Base-by-base conservation (phyloP, 2,329 filamentous ascomycete species). In the Fusarium sp. region DNA sequence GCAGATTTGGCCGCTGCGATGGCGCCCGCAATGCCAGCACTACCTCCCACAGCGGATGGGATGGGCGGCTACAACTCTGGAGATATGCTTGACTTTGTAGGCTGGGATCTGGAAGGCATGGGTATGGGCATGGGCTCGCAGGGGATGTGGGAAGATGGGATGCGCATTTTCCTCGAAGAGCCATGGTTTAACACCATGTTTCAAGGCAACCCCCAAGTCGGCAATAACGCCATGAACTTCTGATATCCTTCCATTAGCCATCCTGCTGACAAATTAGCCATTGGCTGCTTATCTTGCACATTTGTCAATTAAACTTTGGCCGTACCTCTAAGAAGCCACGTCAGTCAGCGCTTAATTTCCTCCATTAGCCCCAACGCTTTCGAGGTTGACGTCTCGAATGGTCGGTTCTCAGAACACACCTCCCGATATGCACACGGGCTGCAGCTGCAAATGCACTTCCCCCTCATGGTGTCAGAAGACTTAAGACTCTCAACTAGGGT, bases 151-250 rank as follows among this genome's bases (percentile, higher is more conserved):
- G 78, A 79, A 64, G 78, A 81, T 18, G 79, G 79, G 12, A 76
- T 81, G 54, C 76, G 78, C 37, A 80, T 80, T 65, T 76, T 81
- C 55, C 75, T 83, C 54, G 78, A 80, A 61, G 83, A 84, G 60
- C 80, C 81, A 17, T 84, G 83, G 79, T 79, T 83, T 60, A 80
- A 74, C 12, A 78, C 80, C 52, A 77, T 80, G 60, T 80, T 83
- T 26, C 78, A 80, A 49, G 78, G 77, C 15, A 69, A 83, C 27
- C 80, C 79, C 2, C 78, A 80, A 32, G 68, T 72, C 17, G 69
- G 60, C 20, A 77, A 77, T 57, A 77, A 77, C 54, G 76, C 80
- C 58, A 81, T 83, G 69, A 76, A 77, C n/a, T 80, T 81, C 63
- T 81, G 45, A 56, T 52, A 26, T 20, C n/a, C 44, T 37, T 15